Evolutionary conservation across 352 stramenopile genomes (phyloP).

Genomic region (Pythium folliculosum): DNA sequence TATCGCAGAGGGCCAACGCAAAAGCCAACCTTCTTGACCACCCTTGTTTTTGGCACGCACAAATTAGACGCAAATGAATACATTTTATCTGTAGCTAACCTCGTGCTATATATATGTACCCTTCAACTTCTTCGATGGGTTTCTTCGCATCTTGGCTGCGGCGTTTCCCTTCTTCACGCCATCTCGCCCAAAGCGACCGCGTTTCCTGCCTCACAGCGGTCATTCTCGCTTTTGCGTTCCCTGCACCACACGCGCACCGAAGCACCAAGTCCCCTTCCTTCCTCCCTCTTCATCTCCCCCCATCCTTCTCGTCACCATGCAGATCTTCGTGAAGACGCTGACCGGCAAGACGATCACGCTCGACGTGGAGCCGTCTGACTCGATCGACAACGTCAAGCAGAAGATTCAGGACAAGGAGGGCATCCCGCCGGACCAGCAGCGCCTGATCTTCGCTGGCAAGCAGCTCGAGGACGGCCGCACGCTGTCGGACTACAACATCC

Average conservation of each 20-base stretch:
- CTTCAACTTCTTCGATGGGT: slow-evolving; percentile 19
- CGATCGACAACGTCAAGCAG: slow-evolving; percentile 96
- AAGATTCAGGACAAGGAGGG: slow-evolving; percentile 95
- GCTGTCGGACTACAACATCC: slow-evolving; percentile 38
- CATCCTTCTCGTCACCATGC: slow-evolving; percentile 76
- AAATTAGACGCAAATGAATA: background rate
- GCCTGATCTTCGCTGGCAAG: slow-evolving; percentile 89
- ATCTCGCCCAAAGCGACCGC: background rate
- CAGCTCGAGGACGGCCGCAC: slow-evolving; percentile 33
- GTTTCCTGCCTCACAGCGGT: background rate
- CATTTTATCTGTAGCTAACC: slow-evolving; percentile 13
- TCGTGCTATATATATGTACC: slow-evolving; percentile 7
- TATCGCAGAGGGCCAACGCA: slow-evolving; percentile 18
- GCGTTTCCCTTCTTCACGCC: background rate
- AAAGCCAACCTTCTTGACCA: no score
- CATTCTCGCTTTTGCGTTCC: slow-evolving; percentile 24
- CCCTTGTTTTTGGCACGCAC: slow-evolving; percentile 6
- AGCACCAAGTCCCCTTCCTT: background rate
- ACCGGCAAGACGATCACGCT: slow-evolving; percentile 70
- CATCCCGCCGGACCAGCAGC: slow-evolving; percentile 94
- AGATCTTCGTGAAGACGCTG: slow-evolving; percentile 88
- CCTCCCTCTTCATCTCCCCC: slow-evolving; percentile 70
- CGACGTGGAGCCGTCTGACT: slow-evolving; percentile 92
- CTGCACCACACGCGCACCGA: slow-evolving; percentile 6
- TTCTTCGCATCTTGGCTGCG: slow-evolving; percentile 7